Percentiles rank a stretch among this genome's conserved stretches.
Conservation (phyloP, 495 filamentous ascomycete species). For the Xylaria scruposa region DNA sequence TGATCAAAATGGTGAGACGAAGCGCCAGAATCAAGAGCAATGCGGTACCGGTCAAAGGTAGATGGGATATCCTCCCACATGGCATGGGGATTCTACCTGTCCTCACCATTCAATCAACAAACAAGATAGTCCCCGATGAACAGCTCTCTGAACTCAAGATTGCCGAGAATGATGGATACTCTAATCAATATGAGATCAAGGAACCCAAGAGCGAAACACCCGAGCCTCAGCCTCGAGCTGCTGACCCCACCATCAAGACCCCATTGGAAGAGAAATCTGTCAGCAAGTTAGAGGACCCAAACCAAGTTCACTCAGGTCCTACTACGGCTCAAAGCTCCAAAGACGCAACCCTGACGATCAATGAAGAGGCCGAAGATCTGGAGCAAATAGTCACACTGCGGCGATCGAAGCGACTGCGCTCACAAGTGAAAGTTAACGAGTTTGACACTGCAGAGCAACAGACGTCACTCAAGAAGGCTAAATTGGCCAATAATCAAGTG, state of each 20-base stretch:
- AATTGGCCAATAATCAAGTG: neutral
- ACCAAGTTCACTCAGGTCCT: neutral
- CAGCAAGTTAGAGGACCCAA: neutral
- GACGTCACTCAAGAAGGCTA: slow-evolving; percentile 6
- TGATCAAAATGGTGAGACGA: slow-evolving; percentile 14
- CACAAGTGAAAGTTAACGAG: slow-evolving; percentile 4
- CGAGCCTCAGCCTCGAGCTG: neutral
- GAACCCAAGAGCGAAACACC: neutral
- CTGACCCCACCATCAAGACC: neutral
- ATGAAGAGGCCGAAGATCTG: neutral
- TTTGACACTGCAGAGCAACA: neutral
- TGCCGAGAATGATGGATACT: neutral
- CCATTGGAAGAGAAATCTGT: neutral
- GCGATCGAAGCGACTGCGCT: slow-evolving; percentile 19
- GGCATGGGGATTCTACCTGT: slow-evolving; percentile 42
- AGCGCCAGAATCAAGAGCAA: slow-evolving; percentile 25
- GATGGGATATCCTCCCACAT: slow-evolving; percentile 48
- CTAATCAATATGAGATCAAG: neutral
- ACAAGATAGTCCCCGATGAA: neutral
- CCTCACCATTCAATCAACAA: neutral
- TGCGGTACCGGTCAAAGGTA: slow-evolving; percentile 37
- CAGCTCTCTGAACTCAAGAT: neutral
- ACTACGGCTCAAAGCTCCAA: neutral
- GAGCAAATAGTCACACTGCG: slow-evolving; percentile 5
- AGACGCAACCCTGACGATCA: neutral